Percentiles rank a stretch among this genome's conserved stretches.
Evolutionary conservation across 805 yeast species (phyloP).

Genomic region (Metschnikowia gelsemii): DNA sequence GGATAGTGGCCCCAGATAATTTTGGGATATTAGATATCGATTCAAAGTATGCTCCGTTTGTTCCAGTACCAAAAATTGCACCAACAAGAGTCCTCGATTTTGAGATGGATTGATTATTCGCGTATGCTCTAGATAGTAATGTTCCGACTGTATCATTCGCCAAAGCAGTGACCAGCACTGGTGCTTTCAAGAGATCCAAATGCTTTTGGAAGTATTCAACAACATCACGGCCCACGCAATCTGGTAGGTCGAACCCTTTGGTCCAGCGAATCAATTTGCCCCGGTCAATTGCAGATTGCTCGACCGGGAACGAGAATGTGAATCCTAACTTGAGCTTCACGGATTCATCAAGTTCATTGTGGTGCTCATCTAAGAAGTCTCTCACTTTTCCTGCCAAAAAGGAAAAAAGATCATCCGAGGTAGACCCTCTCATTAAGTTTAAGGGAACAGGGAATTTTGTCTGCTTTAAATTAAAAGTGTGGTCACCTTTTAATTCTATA

Average conservation of each 20-base stretch:
- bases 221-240: constrained; percentile 82
- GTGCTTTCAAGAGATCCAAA: constrained; percentile 55
- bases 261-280: constrained; percentile 95
- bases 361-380: constrained; percentile 65
- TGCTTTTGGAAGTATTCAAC: constrained; percentile 70
- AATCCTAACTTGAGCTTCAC: constrained; percentile 72
- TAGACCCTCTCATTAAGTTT: constrained; percentile 64
- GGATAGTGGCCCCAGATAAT: constrained; percentile 43
- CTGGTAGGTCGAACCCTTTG: constrained; percentile 86
- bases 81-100: constrained; percentile 81
- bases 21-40: constrained; percentile 70
- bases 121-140: constrained; percentile 80
- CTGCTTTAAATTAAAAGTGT: constrained; percentile 76
- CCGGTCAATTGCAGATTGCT: constrained; percentile 73
- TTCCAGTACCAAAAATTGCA: constrained; percentile 95
- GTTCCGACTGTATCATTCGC: constrained; percentile 98
- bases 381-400: constrained; percentile 72
- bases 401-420: constrained; percentile 65
- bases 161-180: constrained; percentile 77
- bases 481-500: constrained; percentile 70
- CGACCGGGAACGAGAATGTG: constrained; percentile 91
- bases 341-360: constrained; percentile 42
- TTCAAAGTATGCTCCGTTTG: constrained; percentile 93
- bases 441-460: constrained; percentile 76
- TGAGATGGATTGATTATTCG: constrained; percentile 58